Percentiles rank a stretch among this genome's conserved stretches.
These are phyloP conservation scores for Stygiomarasmius scandens DNA, from an alignment of 1,284 basidiomycete species.

Conservation along the genomic window DNA sequence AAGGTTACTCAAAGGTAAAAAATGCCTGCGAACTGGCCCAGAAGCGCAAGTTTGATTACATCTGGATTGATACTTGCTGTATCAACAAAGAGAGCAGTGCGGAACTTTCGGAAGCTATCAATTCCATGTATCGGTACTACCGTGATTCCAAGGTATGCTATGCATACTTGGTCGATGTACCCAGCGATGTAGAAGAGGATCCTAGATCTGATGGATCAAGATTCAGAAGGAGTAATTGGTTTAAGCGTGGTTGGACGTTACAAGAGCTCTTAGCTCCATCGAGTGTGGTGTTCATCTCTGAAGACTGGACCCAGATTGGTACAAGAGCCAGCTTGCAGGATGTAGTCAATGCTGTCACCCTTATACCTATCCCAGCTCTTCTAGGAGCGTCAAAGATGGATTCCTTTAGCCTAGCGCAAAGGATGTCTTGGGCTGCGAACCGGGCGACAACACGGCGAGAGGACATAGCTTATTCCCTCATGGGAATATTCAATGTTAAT, in stretches of 20 bases:
- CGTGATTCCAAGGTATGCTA: not conserved
- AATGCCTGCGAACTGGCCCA: not conserved
- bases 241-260: not conserved
- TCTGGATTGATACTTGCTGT: not conserved
- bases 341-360: not conserved
- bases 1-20: not conserved
- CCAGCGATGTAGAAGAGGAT: not conserved
- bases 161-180: not conserved
- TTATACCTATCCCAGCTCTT: not conserved
- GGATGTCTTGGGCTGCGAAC: not conserved
- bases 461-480: not conserved
- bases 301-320: not conserved
- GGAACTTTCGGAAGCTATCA: not conserved
- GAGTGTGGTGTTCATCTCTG: not conserved
- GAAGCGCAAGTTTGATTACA: not conserved
- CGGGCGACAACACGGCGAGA: not conserved
- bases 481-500: not conserved
- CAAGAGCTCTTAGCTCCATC: not conserved
- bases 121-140: not conserved
- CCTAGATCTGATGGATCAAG: not conserved
- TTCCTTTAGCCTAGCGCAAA: not conserved
- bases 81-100: not conserved
- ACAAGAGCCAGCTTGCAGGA: not conserved
- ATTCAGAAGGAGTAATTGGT: not conserved
- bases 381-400: not conserved